A percentile compares a stretch with the other conserved stretches of the same genome.
phyloP scores from a whole-genome alignment of 192 early-diverging fungal species.

The Gamsiella multidivaricata region DNA sequence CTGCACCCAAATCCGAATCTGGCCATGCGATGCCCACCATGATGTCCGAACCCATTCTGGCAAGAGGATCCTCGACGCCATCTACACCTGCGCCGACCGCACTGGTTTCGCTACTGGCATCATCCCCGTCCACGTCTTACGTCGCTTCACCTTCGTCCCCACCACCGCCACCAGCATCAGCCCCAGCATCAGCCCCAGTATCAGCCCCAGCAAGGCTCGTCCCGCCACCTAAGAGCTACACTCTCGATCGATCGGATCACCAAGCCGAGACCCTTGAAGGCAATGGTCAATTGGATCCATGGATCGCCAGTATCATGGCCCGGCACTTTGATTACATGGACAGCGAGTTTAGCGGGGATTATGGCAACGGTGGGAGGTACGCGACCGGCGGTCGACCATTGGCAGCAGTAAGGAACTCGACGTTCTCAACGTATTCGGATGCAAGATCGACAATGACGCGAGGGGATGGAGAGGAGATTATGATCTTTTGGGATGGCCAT shows the following conservation, averaged over 20 bases:
- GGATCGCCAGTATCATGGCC: not conserved
- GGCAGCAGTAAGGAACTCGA: constrained; percentile 16
- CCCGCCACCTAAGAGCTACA: not conserved
- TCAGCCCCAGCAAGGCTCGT: not conserved
- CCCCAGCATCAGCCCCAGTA: no score
- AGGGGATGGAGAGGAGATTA: constrained; percentile 45
- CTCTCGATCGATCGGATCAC: not conserved
- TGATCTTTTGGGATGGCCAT: constrained; percentile 51
- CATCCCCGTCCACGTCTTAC: no score
- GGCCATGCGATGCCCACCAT: not conserved
- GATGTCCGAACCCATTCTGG: not conserved
- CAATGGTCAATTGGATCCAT: not conserved
- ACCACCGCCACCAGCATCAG: not conserved
- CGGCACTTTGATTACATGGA: no score
- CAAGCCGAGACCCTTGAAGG: not conserved
- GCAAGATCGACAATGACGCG: constrained; percentile 26
- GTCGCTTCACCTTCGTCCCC: no score
- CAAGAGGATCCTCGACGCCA: not conserved
- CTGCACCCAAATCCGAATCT: not conserved
- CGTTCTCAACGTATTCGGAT: constrained; percentile 29
- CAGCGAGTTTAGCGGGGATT: not conserved
- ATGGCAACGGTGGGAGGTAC: not conserved
- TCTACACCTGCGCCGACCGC: constrained; percentile 2
- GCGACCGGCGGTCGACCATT: not conserved
- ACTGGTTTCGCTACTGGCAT: constrained; percentile 6